Evolutionary conservation across 257 asterid species (phyloP).

Genomic region (Rauvolfia tetraphylla): DNA sequence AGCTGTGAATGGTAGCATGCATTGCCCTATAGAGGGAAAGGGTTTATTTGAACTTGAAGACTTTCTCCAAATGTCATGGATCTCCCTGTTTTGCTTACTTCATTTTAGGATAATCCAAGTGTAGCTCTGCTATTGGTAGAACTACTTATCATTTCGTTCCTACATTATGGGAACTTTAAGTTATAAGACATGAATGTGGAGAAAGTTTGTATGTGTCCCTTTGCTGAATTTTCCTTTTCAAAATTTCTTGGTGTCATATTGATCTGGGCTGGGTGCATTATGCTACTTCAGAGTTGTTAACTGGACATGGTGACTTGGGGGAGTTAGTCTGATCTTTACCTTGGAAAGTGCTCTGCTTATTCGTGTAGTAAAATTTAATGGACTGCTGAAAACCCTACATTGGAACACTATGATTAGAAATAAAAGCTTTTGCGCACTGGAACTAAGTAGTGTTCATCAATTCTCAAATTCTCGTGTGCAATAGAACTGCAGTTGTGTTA

Average conservation of each 20-base stretch:
- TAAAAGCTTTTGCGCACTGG: not conserved
- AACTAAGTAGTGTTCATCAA: not conserved
- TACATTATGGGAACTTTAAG: not conserved
- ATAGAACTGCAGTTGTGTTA: not conserved
- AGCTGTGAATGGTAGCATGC: too few species aligned
- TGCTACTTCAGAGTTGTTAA: not conserved
- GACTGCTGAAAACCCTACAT: not conserved
- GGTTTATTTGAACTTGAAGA: too few species aligned
- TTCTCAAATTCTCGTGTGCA: not conserved
- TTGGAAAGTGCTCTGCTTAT: not conserved
- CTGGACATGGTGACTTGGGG: not conserved
- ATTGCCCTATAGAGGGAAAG: too few species aligned
- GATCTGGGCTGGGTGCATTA: not conserved
- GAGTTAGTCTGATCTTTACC: not conserved
- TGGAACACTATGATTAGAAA: not conserved
- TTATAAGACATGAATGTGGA: too few species aligned
- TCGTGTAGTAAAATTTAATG: not conserved
- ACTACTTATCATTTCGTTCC: not conserved
- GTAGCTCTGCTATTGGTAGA: too few species aligned
- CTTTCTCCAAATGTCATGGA: too few species aligned
- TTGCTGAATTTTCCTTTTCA: not conserved
- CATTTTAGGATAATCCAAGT: too few species aligned
- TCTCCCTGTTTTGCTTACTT: too few species aligned
- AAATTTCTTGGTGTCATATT: not conserved
- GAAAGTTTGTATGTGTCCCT: not conserved